Evolutionary conservation across 2,329 filamentous ascomycete species (phyloP).

Genomic region (Cercospora brassicicola): DNA sequence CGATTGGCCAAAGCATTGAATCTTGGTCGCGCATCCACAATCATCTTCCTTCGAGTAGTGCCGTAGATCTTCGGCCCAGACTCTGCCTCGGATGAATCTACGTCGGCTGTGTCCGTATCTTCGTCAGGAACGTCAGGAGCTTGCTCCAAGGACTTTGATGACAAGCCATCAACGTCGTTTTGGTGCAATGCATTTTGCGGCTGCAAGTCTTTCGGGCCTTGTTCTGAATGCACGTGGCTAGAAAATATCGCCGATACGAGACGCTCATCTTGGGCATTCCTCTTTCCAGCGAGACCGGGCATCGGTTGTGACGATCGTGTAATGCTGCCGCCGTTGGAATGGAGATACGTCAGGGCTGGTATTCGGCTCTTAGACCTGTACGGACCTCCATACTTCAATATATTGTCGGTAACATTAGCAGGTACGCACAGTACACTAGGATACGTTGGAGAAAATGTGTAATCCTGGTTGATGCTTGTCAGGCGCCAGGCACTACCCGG

Average conservation of each 20-base stretch:
- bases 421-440: constrained; percentile 83
- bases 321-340: constrained; percentile 96
- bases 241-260: constrained; percentile 90
- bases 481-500: constrained; percentile 75
- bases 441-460: constrained; percentile 90
- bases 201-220: constrained; percentile 3
- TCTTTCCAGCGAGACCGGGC: constrained; percentile 75
- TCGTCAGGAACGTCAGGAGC: not conserved
- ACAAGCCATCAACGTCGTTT: not conserved
- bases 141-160: not conserved
- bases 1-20: constrained; percentile 96
- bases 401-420: constrained; percentile 89
- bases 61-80: constrained; percentile 63
- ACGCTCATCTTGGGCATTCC: constrained; percentile 93
- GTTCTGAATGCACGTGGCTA: constrained; percentile 47
- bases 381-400: constrained; percentile 84
- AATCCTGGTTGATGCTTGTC: constrained; percentile 85
- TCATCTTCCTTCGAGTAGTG: constrained; percentile 88
- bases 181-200: constrained; percentile 1
- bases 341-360: constrained; percentile 88
- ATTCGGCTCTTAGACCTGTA: constrained; percentile 89
- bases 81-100: not conserved
- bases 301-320: constrained; percentile 91
- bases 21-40: constrained; percentile 90
- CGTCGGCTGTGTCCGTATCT: not conserved